Evolutionary conservation across 139 green algal genomes (phyloP).

Genomic region (Parachlorella kessleri): DNA sequence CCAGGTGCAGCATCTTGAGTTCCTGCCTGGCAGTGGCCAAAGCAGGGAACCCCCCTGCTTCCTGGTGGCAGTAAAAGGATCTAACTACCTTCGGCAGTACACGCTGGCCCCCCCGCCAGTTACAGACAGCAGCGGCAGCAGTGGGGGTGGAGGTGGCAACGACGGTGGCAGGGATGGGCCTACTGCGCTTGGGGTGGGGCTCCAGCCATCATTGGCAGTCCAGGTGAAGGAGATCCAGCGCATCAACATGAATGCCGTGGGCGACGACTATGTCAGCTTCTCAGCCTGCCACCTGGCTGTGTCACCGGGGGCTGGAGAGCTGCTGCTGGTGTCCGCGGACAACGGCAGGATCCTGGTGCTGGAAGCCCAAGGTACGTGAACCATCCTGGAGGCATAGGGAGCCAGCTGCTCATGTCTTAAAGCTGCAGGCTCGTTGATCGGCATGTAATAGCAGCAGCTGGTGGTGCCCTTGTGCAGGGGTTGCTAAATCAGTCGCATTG

Average conservation of each 20-base stretch:
- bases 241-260: constrained; percentile 67
- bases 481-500: too few species aligned
- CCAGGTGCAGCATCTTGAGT: constrained; percentile 39
- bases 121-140: background rate
- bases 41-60: constrained; percentile 13
- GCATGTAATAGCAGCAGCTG: too few species aligned
- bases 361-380: constrained; percentile 18
- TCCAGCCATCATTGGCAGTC: too few species aligned
- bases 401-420: too few species aligned
- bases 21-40: constrained; percentile 13
- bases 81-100: constrained; percentile 36
- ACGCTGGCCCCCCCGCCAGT: background rate
- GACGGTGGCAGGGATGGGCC: background rate
- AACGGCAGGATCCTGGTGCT: constrained; percentile 55
- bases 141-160: background rate
- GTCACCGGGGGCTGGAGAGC: constrained; percentile 48
- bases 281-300: constrained; percentile 44
- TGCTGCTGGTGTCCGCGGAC: constrained; percentile 62
- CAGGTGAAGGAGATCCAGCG: constrained; percentile 13
- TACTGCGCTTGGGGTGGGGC: background rate
- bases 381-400: too few species aligned
- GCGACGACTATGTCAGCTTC: constrained; percentile 71
- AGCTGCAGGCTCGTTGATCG: too few species aligned
- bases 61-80: constrained; percentile 34
- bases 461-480: too few species aligned